Percentiles rank a stretch among this genome's conserved stretches.
phyloP scores from a whole-genome alignment of 345 rosid genomes.

The Moricandia moricandioides region DNA sequence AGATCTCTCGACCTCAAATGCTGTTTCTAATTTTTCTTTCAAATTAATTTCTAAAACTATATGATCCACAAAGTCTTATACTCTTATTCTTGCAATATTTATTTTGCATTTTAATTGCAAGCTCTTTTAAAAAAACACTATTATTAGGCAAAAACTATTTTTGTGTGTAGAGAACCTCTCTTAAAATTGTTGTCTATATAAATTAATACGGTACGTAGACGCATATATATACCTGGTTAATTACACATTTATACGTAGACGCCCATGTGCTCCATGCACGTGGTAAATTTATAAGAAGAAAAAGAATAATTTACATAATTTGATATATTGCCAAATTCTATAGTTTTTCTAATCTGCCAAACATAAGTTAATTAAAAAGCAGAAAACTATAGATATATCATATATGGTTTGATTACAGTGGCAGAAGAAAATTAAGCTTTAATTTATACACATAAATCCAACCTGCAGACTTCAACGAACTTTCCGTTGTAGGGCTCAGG shows the following conservation, averaged over 20 bases:
- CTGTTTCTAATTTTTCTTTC: too few species aligned
- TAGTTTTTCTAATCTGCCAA: neutral
- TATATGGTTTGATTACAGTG: neutral
- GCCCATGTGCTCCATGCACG: slow-evolving; percentile 22
- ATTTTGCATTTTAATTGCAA: too few species aligned
- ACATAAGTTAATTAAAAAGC: neutral
- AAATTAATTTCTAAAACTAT: too few species aligned
- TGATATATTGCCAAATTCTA: neutral
- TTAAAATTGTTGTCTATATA: neutral
- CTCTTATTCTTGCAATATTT: too few species aligned
- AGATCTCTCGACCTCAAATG: too few species aligned
- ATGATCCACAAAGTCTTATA: too few species aligned
- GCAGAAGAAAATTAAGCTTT: neutral
- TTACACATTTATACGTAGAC: neutral
- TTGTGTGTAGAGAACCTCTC: neutral
- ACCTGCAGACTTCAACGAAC: slow-evolving; percentile 22
- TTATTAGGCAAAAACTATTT: too few species aligned
- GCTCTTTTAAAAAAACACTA: too few species aligned
- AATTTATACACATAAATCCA: neutral
- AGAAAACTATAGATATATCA: neutral
- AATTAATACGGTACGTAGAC: neutral
- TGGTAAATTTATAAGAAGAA: neutral
- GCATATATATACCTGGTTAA: neutral
- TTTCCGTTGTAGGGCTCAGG: slow-evolving; percentile 11
- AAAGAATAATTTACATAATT: neutral